A percentile compares a stretch with the other conserved stretches of the same genome.
Conservation (phyloP, 768 basidiomycete species). For the Xanthoconium purpureum region DNA sequence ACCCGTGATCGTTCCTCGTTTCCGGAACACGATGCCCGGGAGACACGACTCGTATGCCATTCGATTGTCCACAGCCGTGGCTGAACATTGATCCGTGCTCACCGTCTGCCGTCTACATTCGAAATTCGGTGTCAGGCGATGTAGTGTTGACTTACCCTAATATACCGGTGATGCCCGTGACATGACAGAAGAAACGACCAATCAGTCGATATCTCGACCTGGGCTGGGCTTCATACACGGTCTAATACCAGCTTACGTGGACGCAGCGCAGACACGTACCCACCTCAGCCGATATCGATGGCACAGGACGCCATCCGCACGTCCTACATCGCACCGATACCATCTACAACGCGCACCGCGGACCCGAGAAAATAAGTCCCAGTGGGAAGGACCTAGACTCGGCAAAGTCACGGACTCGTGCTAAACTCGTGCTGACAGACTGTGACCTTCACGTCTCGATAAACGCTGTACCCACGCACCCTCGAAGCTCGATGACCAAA, state of each 20-base stretch:
- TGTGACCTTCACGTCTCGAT: too few relatives aligned
- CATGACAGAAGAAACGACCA: neutral
- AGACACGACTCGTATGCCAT: too few relatives aligned
- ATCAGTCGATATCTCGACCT: neutral
- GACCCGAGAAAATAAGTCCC: too few relatives aligned
- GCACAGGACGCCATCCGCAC: neutral
- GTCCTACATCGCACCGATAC: too few relatives aligned
- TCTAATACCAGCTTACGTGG: neutral
- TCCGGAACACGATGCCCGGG: neutral
- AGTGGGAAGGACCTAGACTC: neutral
- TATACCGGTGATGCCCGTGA: neutral
- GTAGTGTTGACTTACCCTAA: too few relatives aligned
- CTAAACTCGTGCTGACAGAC: too few relatives aligned
- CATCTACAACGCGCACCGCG: too few relatives aligned
- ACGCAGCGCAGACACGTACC: neutral
- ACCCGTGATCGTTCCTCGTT: neutral
- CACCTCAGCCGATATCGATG: neutral
- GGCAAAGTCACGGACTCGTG: too few relatives aligned
- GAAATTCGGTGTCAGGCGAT: too few relatives aligned
- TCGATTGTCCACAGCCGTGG: too few relatives aligned
- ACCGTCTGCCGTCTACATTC: too few relatives aligned
- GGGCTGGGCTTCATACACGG: neutral
- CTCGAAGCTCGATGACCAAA: neutral
- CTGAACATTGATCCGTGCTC: too few relatives aligned
- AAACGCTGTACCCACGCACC: neutral